Conservation (phyloP, 805 yeast genomes). For the Cyberlindnera mrakii region DNA sequence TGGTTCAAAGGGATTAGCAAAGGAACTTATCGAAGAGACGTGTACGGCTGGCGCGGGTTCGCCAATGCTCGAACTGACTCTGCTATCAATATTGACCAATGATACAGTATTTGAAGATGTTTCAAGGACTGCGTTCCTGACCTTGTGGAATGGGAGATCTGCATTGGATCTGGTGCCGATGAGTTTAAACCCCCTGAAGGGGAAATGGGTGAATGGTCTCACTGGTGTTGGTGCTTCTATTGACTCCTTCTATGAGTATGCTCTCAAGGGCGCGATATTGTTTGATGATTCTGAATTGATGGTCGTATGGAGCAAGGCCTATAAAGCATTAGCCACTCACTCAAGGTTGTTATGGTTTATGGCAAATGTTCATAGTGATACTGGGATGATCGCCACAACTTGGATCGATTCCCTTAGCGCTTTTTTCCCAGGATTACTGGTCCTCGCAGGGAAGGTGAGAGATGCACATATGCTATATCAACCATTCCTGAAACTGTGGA, state of each 20-base stretch:
- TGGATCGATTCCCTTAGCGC: conserved; percentile 90
- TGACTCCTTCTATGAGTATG: conserved; percentile 87
- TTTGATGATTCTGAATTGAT: conserved; percentile 53
- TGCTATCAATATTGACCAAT: conserved; percentile 69
- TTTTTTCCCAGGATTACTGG: conserved; percentile 83
- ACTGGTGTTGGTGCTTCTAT: conserved; percentile 89
- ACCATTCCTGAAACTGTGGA: conserved; percentile 72
- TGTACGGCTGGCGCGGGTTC: conserved; percentile 88
- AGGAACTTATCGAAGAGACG: conserved; percentile 49
- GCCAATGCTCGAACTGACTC: conserved; percentile 73
- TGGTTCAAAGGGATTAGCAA: conserved; percentile 44
- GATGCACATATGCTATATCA: conserved; percentile 61
- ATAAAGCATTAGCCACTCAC: conserved; percentile 50
- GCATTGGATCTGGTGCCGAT: conserved; percentile 65
- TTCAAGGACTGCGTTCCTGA: conserved; percentile 57
- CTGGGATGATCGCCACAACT: conserved; percentile 42
- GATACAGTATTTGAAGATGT: conserved; percentile 63
- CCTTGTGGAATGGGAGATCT: conserved; percentile 65
- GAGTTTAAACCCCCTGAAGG: conserved; percentile 58
- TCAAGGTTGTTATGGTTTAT: conserved; percentile 47
- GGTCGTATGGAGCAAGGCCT: conserved; percentile 55
- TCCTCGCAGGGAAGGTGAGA: conserved; percentile 64
- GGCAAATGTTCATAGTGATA: conserved; percentile 47
- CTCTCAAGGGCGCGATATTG: conserved; percentile 68
- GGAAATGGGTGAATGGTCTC: conserved; percentile 49